Percentiles rank a stretch among this genome's conserved stretches.
Evolutionary conservation across 108 stramenopile genomes (phyloP).

Genomic region (Pseudonitzschia pungens): DNA sequence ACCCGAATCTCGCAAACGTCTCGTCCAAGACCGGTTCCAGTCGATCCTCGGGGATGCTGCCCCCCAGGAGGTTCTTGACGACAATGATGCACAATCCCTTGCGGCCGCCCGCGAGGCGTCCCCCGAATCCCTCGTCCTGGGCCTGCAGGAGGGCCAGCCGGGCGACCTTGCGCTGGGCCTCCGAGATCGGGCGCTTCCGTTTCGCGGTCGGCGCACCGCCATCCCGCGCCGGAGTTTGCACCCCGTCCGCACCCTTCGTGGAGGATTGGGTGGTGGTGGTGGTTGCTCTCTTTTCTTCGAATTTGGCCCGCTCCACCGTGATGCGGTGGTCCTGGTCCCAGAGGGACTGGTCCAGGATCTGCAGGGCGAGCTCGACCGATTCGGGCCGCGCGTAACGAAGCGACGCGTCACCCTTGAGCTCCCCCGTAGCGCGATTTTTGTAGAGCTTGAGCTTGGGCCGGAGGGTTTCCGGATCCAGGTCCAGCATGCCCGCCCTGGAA

Average conservation of each 20-base stretch:
- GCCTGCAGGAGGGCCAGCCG: conserved; percentile 75
- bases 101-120: conserved; percentile 80
- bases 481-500: conserved; percentile 86
- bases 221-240: not conserved
- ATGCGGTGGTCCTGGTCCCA: conserved; percentile 51
- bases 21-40: conserved; percentile 46
- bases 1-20: conserved; percentile 60
- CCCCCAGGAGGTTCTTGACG: conserved; percentile 84
- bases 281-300: conserved; percentile 30
- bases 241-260: not conserved
- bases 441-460: conserved; percentile 93
- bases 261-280: too few species aligned
- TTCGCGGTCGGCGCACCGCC: not conserved
- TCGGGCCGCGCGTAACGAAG: conserved; percentile 91
- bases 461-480: conserved; percentile 89
- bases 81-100: conserved; percentile 93
- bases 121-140: conserved; percentile 83
- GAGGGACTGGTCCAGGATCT: conserved; percentile 78
- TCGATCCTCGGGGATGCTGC: conserved; percentile 47
- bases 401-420: conserved; percentile 90
- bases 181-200: conserved; percentile 37
- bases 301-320: conserved; percentile 30
- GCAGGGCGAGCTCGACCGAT: conserved; percentile 89
- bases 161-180: conserved; percentile 78
- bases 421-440: conserved; percentile 41